Evolutionary conservation across 192 early-diverging fungal species (phyloP).

Genomic region (Mortierella hygrophila): DNA sequence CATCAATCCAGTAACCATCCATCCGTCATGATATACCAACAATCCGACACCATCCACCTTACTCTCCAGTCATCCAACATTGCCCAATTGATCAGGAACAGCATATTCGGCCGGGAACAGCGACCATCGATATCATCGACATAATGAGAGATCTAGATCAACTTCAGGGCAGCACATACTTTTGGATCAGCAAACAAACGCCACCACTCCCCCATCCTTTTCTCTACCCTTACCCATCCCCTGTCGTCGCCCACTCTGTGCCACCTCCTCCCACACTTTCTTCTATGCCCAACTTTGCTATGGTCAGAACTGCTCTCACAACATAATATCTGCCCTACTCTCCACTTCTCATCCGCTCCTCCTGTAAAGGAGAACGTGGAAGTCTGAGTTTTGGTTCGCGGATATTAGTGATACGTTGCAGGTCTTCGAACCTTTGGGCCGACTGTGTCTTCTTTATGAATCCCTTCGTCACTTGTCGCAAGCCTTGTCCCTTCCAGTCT

Average conservation of each 20-base stretch:
- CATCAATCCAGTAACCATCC: conserved; percentile 47
- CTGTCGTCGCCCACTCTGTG: conserved; percentile 23
- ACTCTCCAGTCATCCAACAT: not conserved
- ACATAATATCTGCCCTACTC: not conserved
- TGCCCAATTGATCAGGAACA: not conserved
- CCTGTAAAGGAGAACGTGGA: not conserved
- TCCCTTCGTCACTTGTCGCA: conserved; percentile 28
- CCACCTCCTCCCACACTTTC: conserved; percentile 1
- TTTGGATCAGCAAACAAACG: not conserved
- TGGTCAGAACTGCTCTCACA: conserved; percentile 47
- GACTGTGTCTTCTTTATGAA: conserved; percentile 55
- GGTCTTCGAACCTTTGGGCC: conserved; percentile 41
- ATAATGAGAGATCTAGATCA: not conserved
- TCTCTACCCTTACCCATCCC: not conserved
- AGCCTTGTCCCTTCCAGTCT: conserved; percentile 12
- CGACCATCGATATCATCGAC: not conserved
- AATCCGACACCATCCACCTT: not conserved
- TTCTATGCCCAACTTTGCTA: conserved; percentile 17
- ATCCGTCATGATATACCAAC: conserved; percentile 30
- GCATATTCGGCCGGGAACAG: not conserved
- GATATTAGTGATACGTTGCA: conserved; percentile 44
- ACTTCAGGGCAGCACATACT: conserved; percentile 1
- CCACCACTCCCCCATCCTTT: not conserved
- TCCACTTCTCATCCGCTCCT: not conserved
- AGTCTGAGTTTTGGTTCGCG: not conserved